Base-by-base conservation (phyloP, 2,329 filamentous ascomycete species). In the Penicillium sp. region DNA sequence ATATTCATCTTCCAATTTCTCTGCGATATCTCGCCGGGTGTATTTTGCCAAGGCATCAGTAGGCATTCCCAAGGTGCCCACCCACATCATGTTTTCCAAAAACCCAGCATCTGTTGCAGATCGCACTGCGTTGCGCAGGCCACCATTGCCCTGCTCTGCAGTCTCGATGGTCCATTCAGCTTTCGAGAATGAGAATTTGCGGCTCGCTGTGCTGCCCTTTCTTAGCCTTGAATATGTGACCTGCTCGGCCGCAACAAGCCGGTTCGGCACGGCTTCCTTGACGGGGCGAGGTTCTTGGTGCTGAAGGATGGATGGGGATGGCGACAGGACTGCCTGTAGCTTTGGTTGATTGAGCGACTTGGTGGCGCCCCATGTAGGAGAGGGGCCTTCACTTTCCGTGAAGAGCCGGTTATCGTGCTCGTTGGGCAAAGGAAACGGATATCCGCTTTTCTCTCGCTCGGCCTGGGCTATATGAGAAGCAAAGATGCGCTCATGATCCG, bases 51-150 rank as follows among this genome's bases (percentile, higher is more conserved):
- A 79, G 7, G 87, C 88, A 73, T 97, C 93, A 0, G 91, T 97
- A 0, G 93, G 92, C 84, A 97, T 97, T 18, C 93, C 94, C 40
- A 97, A 76, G 0, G 92, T 95, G 49, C 93, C 93, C 4, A 97
- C 88, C 86, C 90, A 96, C n/a, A 87, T 88, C 67, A 90, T 88
- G 51, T 96, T 89, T 18, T 82, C 80, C 9, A 91, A 76, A 57
- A 83, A 81, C 18, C 86, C 87, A 51, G 86, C 84, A 43, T 90
- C 83, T 14, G 84, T 80, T 2, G 90, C 88, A 14, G 91, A 90
- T 58, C 90, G 85, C 32, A 94, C 86, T 4, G 93, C 93, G 69
- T 96, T 97, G 65, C 89, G 86, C 45, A 97, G 81, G 18, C 93
- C 94, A 19, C 91, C 92, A 67, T 97, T 97, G 54, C 93, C 93